A percentile compares a stretch with the other conserved stretches of the same genome.
phyloP scores from a whole-genome alignment of 1,284 basidiomycete genomes.

The Stygiomarasmius scandens region DNA sequence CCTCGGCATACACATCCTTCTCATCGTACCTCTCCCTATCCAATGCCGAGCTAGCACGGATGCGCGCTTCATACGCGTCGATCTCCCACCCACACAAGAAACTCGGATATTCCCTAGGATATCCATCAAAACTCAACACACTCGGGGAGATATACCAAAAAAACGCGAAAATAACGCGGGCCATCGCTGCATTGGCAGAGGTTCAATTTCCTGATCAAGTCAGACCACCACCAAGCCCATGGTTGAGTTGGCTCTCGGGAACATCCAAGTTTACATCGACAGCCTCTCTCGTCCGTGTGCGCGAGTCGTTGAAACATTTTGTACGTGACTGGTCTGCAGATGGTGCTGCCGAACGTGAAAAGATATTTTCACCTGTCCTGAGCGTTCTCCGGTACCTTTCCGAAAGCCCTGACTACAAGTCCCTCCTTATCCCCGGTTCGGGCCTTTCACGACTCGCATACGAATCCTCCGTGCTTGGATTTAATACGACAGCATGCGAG shows the following conservation, averaged over 20 bases:
- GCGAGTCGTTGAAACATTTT: conserved; percentile 66
- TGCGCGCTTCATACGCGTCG: conserved; percentile 38
- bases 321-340: conserved; percentile 68
- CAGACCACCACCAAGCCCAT: neutral
- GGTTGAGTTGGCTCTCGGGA: neutral
- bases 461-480: conserved; percentile 64
- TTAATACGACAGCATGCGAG: conserved; percentile 59
- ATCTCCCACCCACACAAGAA: conserved; percentile 45
- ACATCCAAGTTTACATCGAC: conserved; percentile 21
- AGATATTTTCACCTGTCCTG: conserved; percentile 58
- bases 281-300: conserved; percentile 49
- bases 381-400: conserved; percentile 36
- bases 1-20: conserved; percentile 40
- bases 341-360: conserved; percentile 51
- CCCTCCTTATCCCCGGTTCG: conserved; percentile 63
- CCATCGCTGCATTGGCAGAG: conserved; percentile 47
- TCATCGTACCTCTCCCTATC: conserved; percentile 39
- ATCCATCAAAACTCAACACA: conserved; percentile 50
- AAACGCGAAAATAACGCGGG: conserved; percentile 50
- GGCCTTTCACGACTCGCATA: conserved; percentile 67
- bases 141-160: conserved; percentile 45
- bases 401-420: no score
- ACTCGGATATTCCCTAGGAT: conserved; percentile 55
- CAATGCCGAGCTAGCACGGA: conserved; percentile 34
- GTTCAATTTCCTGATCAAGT: conserved; percentile 1